These are phyloP conservation scores for Starmerella asiatica DNA, from an alignment of 805 yeast genomes.

Conservation along the genomic window DNA sequence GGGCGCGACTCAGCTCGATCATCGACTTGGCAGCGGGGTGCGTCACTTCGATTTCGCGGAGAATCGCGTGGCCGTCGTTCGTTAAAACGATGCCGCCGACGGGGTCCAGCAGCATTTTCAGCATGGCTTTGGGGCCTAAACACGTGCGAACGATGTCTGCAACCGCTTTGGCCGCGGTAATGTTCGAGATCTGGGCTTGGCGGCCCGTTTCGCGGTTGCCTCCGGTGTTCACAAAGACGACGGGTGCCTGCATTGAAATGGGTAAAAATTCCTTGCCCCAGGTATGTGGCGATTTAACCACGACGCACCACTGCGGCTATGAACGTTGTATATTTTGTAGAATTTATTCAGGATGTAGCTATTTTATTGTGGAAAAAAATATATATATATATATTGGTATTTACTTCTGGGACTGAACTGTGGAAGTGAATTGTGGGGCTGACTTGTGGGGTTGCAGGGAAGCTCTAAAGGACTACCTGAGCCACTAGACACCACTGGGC, in stretches of 20 bases:
- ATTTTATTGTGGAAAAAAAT: too few relatives aligned
- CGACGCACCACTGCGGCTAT: too few relatives aligned
- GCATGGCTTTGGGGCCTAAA: slow-evolving; percentile 97
- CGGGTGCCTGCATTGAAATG: slow-evolving; percentile 79
- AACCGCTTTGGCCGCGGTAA: slow-evolving; percentile 98
- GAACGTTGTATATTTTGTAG: too few relatives aligned
- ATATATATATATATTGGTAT: too few relatives aligned
- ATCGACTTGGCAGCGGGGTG: slow-evolving; percentile 99
- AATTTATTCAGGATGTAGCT: too few relatives aligned
- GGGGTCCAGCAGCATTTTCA: slow-evolving; percentile 94
- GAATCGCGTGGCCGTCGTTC: slow-evolving; percentile 96
- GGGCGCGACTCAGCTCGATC: slow-evolving; percentile 93
- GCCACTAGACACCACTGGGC: too few relatives aligned
- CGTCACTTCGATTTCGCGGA: slow-evolving; percentile 85
- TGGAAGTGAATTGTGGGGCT: too few relatives aligned
- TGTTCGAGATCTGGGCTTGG: slow-evolving; percentile 91
- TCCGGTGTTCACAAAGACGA: slow-evolving; percentile 70
- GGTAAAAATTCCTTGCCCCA: too few relatives aligned
- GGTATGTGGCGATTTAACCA: too few relatives aligned
- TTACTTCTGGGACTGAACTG: too few relatives aligned
- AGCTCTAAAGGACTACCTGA: too few relatives aligned
- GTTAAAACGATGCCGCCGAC: slow-evolving; percentile 88
- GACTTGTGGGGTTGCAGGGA: too few relatives aligned
- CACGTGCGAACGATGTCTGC: slow-evolving; percentile 96
- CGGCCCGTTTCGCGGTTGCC: slow-evolving; percentile 93